Base-by-base conservation (phyloP, 2,329 filamentous ascomycete species). In the Fulvia fulva region DNA sequence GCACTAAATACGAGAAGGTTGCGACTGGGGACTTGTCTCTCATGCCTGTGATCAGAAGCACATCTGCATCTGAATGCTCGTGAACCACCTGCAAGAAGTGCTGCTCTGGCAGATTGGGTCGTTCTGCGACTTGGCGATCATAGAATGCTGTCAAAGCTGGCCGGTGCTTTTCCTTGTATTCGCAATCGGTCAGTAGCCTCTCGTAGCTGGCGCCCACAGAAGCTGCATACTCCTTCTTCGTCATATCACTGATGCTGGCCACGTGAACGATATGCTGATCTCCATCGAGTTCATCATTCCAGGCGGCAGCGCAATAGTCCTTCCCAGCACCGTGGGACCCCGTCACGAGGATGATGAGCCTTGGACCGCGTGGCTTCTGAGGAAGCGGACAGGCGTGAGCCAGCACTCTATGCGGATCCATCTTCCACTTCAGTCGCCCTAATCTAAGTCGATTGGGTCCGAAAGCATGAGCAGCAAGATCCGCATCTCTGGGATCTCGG, bases 31-130 rank as follows among this genome's bases (percentile, higher is more conserved):
- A 79, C 50, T 81, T 73, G 51, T 88, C 85, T 75, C 83, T 80
- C 80, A 87, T 82, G 0, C 84, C 84, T 0, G 84, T 87, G 62
- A 88, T 81, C 0, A 87, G 57, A 45, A 87, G 70, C 50, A 86
- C 81, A 56, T 86, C 80, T 1, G 76, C 73, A 68, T 76, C 76
- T 51, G 11, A 61, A 5, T 76, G 74, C 12, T 61, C 56, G 32
- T 72, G 19, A 2, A 86, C 78, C 1, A 80, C 69, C 23, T 74
- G 58, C 43, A 81, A 53, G 59, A 86, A 85, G 65, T 81, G 75
- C 55, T 83, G 77, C 62, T 81, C 71, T 61, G 72, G 80, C 16
- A 86, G 72, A 41, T 50, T 63, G 59, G 82, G 81, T 44, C 73
- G 72, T 65, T 74, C 58, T 26, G 47, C 64, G 41, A 81, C 65